Base-by-base conservation (phyloP, 1,139 yeast species). In the Candida freyschussii region DNA sequence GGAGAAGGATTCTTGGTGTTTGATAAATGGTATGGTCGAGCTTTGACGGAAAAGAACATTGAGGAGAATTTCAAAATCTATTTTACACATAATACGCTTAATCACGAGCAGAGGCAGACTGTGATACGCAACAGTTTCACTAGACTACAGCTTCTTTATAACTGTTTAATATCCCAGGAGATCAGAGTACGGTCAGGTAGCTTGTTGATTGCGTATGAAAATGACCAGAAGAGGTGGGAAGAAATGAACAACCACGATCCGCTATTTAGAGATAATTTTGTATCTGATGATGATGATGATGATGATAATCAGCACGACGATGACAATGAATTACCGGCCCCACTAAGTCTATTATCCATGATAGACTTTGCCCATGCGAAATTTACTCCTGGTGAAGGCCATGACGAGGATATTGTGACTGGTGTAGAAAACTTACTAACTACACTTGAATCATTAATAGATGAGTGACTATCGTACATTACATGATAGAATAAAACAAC, bases 281-380 rank as follows among this genome's bases (percentile, higher is more conserved):
- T 31, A 26, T 48, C 48, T 15, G 60, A 58, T 7, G 56, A 49
- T 11, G 55, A 44, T 3, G 50, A 45, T n/a, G 50, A 47, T 3
- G 48, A 41, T 11, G 52, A 45, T 0, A 65, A 59, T 7, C 65
- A 60, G 2, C 62, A 57, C 3, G 60, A 51, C 1, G 56, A 53
- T 3, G 52, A 47, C 5, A 53, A 41, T 5, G 56, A 48, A 3
- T 13, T 28, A 30, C 4, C 16, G 7, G 32, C 47, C 2, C 38
- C 48, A 10, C 34, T 50, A 23, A 47, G 85, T 43, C 62, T 75
- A 7, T 63, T 86, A 29, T 67, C 76, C 28, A 50, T 89, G 35
- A 86, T 91, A 12, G 98, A 91, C 56, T 87, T 91, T 65, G 97
- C 96, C 1, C 97, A 89, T 55, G 75, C 96, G 0, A 71, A 65